Percentiles rank a stretch among this genome's conserved stretches.
These are phyloP conservation scores for Stenogyne calaminthoides DNA, from an alignment of 305 asterid genomes.

Conservation along the genomic window DNA sequence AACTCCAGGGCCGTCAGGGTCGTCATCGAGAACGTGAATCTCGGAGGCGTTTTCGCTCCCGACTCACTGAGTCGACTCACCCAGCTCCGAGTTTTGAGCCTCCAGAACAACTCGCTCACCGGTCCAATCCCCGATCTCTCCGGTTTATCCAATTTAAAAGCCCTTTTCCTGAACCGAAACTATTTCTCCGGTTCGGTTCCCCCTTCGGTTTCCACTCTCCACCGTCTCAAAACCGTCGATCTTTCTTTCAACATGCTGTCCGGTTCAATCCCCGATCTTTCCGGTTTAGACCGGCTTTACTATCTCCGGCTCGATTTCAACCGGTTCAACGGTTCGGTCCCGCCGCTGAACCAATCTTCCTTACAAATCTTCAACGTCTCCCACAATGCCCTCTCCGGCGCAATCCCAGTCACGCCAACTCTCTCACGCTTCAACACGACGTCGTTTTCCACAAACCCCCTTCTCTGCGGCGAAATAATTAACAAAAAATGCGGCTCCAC, in stretches of 20 bases:
- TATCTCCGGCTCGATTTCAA: conserved; percentile 77
- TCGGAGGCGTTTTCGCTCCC: conserved; percentile 65
- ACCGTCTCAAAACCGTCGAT: conserved; percentile 79
- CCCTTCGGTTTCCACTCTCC: conserved; percentile 64
- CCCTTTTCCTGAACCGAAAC: conserved; percentile 60
- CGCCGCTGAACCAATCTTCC: conserved; percentile 64
- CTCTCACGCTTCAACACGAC: conserved; percentile 53
- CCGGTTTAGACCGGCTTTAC: conserved; percentile 51
- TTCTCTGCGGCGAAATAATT: conserved; percentile 75
- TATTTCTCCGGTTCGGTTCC: conserved; percentile 63
- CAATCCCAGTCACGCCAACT: conserved; percentile 64
- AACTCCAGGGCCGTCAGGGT: conserved; percentile 45
- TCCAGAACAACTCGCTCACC: conserved; percentile 72
- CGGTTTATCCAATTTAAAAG: conserved; percentile 54
- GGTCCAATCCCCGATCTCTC: conserved; percentile 81
- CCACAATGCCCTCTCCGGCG: conserved; percentile 66
- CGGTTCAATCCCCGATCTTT: conserved; percentile 49
- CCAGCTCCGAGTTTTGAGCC: conserved; percentile 67
- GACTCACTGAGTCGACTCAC: conserved; percentile 49
- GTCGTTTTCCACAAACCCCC: conserved; percentile 56
- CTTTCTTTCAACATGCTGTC: conserved; percentile 67
- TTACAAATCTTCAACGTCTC: conserved; percentile 68
- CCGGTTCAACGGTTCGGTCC: conserved; percentile 76
- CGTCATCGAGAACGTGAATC: conserved; percentile 42
- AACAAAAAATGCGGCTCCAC: conserved; percentile 55